A percentile compares a stretch with the other conserved stretches of the same genome.
These are phyloP conservation scores for Lodderomyces parapsilosis DNA, from an alignment of 1,139 yeast genomes.

Conservation along the genomic window DNA sequence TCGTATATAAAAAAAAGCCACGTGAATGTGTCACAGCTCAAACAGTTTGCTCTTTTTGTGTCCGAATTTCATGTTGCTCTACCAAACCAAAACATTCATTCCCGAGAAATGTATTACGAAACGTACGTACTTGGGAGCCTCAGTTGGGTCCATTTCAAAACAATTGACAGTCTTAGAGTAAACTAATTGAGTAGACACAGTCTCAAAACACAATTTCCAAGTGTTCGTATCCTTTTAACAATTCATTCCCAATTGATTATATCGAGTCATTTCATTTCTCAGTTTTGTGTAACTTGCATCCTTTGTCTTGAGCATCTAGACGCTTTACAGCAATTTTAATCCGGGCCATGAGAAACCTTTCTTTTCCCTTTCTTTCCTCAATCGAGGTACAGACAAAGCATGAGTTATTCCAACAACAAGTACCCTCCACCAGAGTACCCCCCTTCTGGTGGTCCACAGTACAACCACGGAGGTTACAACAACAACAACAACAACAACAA, in stretches of 20 bases:
- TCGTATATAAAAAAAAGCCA: too few relatives aligned
- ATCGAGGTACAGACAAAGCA: not conserved
- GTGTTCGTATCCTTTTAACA: too few relatives aligned
- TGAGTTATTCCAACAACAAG: conserved; percentile 1
- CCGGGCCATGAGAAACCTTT: too few relatives aligned
- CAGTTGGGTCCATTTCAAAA: not conserved
- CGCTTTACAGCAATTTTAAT: conserved; percentile 1
- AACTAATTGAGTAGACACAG: too few relatives aligned
- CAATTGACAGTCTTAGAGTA: too few relatives aligned
- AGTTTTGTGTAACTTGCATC: conserved; percentile 1
- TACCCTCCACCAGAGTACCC: not conserved
- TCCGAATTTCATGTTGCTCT: conserved; percentile 3
- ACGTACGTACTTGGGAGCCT: not conserved
- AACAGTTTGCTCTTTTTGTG: not conserved
- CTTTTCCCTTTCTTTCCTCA: not conserved
- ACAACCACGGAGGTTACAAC: not conserved
- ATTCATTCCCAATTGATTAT: too few relatives aligned
- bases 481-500: not conserved
- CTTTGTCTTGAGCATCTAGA: not conserved
- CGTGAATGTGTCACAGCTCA: not conserved
- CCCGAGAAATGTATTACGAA: conserved; percentile 1
- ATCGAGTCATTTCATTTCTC: not conserved
- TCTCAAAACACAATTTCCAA: too few relatives aligned
- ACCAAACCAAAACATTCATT: not conserved
- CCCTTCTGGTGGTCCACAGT: not conserved